Percentiles rank a stretch among this genome's conserved stretches.
Conservation (phyloP, 2,329 filamentous ascomycete genomes). For the Hymenoscyphus occultus region DNA sequence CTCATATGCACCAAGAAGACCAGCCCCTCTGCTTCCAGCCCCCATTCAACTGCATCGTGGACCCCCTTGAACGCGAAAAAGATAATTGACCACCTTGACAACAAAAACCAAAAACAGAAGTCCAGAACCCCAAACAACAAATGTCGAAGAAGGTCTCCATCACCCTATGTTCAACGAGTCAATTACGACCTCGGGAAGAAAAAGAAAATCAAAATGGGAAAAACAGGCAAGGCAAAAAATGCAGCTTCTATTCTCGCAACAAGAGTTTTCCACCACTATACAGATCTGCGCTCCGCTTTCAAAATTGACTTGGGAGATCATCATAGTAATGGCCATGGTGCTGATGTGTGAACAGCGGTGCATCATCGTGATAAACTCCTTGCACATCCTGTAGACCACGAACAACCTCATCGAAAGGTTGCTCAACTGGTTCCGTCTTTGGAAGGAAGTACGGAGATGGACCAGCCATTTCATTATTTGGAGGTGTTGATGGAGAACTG, state of each 20-base stretch:
- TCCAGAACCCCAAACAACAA: not conserved
- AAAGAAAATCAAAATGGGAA: not conserved
- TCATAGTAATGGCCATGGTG: conserved; percentile 21
- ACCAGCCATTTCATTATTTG: conserved; percentile 13
- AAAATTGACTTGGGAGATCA: conserved; percentile 13
- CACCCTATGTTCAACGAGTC: conserved; percentile 4
- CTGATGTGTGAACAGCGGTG: conserved; percentile 30
- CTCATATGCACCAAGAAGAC: conserved; percentile 3
- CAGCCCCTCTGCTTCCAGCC: conserved; percentile 3
- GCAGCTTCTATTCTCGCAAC: conserved; percentile 4
- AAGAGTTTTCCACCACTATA: conserved; percentile 8
- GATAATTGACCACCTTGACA: conserved; percentile 14
- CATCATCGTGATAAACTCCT: conserved; percentile 29
- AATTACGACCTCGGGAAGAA: not conserved
- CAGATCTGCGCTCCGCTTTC: not conserved
- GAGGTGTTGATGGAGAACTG: conserved; percentile 29
- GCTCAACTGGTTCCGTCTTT: conserved; percentile 21
- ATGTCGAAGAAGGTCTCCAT: conserved; percentile 4
- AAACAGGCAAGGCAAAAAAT: not conserved
- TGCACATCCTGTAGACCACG: conserved; percentile 28
- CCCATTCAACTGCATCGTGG: conserved; percentile 13
- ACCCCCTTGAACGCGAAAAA: conserved; percentile 12
- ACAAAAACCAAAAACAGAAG: not conserved
- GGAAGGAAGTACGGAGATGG: conserved; percentile 26
- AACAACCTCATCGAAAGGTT: conserved; percentile 26